These are phyloP conservation scores for Quercus lobata DNA, from an alignment of 331 rosid species.

Conservation along the genomic window DNA sequence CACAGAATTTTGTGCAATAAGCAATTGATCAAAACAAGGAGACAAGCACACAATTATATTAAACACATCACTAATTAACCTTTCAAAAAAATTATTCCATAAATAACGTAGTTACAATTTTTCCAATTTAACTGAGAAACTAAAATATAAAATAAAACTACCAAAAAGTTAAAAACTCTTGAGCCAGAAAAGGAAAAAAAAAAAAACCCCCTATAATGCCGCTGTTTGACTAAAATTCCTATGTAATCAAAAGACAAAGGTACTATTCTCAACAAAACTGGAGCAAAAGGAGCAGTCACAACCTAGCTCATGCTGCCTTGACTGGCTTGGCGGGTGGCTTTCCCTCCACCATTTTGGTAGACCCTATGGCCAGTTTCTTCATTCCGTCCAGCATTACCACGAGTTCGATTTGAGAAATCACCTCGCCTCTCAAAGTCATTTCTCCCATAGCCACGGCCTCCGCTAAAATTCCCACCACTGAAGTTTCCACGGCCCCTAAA, in stretches of 20 bases:
- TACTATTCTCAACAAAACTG: slow-evolving; percentile 9
- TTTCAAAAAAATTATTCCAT: not conserved
- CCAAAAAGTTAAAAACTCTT: slow-evolving; percentile 10
- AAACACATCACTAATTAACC: not conserved
- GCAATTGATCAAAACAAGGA: not conserved
- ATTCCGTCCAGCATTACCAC: slow-evolving; percentile 38
- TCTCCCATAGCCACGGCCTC: slow-evolving; percentile 45
- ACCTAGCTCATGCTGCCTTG: slow-evolving; percentile 25
- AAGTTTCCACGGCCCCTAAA: slow-evolving; percentile 60
- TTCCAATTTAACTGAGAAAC: not conserved
- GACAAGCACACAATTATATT: not conserved
- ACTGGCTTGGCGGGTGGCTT: slow-evolving; percentile 38
- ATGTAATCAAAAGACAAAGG: not conserved
- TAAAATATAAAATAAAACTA: not conserved
- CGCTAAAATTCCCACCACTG: slow-evolving; percentile 26
- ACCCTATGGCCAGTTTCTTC: slow-evolving; percentile 41
- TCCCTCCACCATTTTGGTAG: slow-evolving; percentile 40
- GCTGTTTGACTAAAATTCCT: slow-evolving; percentile 24
- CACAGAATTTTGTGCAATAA: not conserved
- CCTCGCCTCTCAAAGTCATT: slow-evolving; percentile 56
- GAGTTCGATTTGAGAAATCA: slow-evolving; percentile 45
- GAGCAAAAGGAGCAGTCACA: slow-evolving; percentile 4
- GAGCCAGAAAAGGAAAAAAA: slow-evolving; percentile 1
- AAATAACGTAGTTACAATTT: not conserved
- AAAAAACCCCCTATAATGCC: slow-evolving; percentile 30